Evolutionary conservation across 352 stramenopile genomes (phyloP).

Genomic region (Pythium aristosporum): DNA sequence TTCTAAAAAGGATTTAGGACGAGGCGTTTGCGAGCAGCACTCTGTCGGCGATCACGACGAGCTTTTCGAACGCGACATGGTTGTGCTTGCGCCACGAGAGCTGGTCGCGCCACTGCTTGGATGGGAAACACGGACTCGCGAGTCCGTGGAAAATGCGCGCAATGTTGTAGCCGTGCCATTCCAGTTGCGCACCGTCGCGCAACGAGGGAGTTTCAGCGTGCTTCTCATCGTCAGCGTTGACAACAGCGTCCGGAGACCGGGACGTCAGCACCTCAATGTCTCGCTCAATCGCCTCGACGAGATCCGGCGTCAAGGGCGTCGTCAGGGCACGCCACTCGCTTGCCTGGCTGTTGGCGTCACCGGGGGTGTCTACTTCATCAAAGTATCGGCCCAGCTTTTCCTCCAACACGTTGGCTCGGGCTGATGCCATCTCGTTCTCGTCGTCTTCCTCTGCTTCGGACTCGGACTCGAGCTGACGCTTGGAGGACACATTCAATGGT

Average conservation of each 20-base stretch:
- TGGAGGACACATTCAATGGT: not conserved
- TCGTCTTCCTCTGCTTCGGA: constrained; percentile 24
- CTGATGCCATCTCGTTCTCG: constrained; percentile 1
- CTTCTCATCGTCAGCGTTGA: constrained; percentile 17
- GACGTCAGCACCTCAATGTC: constrained; percentile 44
- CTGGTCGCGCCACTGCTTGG: constrained; percentile 61
- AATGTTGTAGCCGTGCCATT: constrained; percentile 69
- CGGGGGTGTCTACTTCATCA: constrained; percentile 35
- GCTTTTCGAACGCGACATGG: constrained; percentile 66
- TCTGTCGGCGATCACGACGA: constrained; percentile 63
- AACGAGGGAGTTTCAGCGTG: not conserved
- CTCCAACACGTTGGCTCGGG: constrained; percentile 24
- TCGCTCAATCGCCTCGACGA: constrained; percentile 56
- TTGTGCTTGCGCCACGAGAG: constrained; percentile 65
- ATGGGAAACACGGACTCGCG: constrained; percentile 58
- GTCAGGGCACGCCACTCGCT: constrained; percentile 42
- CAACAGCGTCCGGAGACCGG: constrained; percentile 19
- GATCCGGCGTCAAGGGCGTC: constrained; percentile 44
- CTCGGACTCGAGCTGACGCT: not conserved
- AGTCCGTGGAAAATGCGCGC: constrained; percentile 80
- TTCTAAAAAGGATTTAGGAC: too few relatives aligned
- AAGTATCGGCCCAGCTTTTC: constrained; percentile 64
- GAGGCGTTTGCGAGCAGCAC: constrained; percentile 28
- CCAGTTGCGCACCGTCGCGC: not conserved
- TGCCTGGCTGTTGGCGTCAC: constrained; percentile 28